These are phyloP conservation scores for Pseudopithomyces maydicus DNA, from an alignment of 2,329 filamentous ascomycete species.

Conservation along the genomic window DNA sequence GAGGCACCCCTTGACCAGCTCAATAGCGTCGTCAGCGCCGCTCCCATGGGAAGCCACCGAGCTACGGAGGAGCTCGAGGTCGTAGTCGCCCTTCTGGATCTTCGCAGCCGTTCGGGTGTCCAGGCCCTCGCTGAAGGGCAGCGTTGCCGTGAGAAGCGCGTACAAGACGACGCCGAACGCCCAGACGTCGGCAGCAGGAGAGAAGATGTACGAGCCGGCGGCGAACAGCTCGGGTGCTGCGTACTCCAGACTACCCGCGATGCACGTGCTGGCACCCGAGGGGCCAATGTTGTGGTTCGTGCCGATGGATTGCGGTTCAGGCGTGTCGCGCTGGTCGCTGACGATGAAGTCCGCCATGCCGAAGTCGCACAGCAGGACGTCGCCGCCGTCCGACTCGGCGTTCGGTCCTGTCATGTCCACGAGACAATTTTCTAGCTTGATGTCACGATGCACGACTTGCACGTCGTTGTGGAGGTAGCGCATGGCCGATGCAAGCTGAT, in stretches of 20 bases:
- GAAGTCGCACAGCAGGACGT: conserved; percentile 69
- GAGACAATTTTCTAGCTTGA: conserved; percentile 73
- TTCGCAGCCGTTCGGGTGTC: conserved; percentile 63
- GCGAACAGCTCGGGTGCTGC: conserved; percentile 57
- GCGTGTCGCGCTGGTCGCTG: conserved; percentile 57
- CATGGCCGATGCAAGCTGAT: conserved; percentile 67
- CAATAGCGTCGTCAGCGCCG: conserved; percentile 54
- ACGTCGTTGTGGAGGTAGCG: conserved; percentile 72
- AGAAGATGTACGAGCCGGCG: conserved; percentile 47
- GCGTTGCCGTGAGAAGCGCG: conserved; percentile 62
- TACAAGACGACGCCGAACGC: conserved; percentile 69
- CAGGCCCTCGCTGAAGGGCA: conserved; percentile 67
- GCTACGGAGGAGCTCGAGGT: conserved; percentile 55
- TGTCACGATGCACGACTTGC: conserved; percentile 68
- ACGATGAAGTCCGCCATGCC: conserved; percentile 71
- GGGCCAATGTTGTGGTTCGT: conserved; percentile 56
- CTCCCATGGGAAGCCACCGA: conserved; percentile 45
- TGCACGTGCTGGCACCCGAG: conserved; percentile 60
- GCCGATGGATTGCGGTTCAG: conserved; percentile 54
- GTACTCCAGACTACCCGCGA: conserved; percentile 65
- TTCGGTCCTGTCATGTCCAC: conserved; percentile 59
- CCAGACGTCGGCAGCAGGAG: conserved; percentile 69
- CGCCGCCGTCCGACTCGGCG: conserved; percentile 57
- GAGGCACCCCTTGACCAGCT: conserved; percentile 65
- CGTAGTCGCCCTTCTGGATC: conserved; percentile 65